A percentile compares a stretch with the other conserved stretches of the same genome.
Conservation (phyloP, 2,329 filamentous ascomycete genomes). For the Coleophoma crateriformis region DNA sequence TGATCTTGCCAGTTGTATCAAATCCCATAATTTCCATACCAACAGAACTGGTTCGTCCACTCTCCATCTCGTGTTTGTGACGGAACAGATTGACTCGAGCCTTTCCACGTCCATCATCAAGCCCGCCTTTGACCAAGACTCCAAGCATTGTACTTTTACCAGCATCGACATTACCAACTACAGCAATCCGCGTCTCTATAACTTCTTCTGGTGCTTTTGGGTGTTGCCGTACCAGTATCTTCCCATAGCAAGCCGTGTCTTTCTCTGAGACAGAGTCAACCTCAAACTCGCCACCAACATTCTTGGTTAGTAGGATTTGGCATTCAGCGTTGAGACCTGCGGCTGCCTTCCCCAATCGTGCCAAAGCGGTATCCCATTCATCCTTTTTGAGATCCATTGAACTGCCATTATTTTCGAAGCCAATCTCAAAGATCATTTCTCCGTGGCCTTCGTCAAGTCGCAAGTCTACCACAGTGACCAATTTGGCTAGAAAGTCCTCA, state of each 20-base stretch:
- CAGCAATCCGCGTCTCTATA: constrained; percentile 92
- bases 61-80: constrained; percentile 97
- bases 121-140: constrained; percentile 88
- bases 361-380: constrained; percentile 71
- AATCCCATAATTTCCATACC: constrained; percentile 99
- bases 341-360: constrained; percentile 60
- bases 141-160: constrained; percentile 96
- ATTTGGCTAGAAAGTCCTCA: constrained; percentile 54
- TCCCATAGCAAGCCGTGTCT: constrained; percentile 74
- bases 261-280: constrained; percentile 52
- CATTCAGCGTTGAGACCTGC: constrained; percentile 66
- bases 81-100: constrained; percentile 94
- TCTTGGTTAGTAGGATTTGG: constrained; percentile 80
- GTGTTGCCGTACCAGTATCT: constrained; percentile 73
- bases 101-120: constrained; percentile 91
- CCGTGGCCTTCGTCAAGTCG: constrained; percentile 79
- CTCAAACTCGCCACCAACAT: constrained; percentile 75
- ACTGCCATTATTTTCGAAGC: constrained; percentile 84
- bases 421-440: constrained; percentile 87
- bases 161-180: constrained; percentile 96
- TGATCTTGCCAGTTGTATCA: constrained; percentile 76
- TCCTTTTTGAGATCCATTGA: constrained; percentile 69
- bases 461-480: constrained; percentile 60
- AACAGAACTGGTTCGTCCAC: constrained; percentile 89
- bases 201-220: constrained; percentile 76